Evolutionary conservation across 148 eudicot genomes (phyloP).

Genomic region (Vaccinium myrtillus): DNA sequence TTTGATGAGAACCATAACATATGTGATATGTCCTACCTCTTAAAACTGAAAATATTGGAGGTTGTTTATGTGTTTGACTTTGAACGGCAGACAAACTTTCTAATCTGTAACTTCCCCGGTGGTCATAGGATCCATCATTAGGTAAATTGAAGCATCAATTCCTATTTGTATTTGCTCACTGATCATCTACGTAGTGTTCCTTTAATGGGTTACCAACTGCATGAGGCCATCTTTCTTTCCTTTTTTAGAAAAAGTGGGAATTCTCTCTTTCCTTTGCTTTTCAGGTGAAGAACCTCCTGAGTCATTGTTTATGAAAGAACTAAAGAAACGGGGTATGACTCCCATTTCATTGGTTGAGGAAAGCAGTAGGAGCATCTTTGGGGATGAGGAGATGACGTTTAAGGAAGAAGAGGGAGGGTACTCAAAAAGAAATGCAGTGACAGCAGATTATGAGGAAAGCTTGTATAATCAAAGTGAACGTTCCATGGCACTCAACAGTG

Average conservation of each 20-base stretch:
- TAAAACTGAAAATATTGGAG: not conserved
- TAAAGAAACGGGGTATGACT: conserved; percentile 75
- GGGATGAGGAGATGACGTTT: conserved; percentile 52
- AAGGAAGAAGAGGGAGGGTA: conserved; percentile 59
- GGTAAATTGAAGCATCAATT: not conserved
- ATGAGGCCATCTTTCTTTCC: not conserved
- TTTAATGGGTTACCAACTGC: not conserved
- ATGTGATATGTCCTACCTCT: not conserved
- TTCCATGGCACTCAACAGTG: conserved; percentile 88
- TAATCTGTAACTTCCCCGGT: not conserved
- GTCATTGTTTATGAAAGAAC: conserved; percentile 95
- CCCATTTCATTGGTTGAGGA: conserved; percentile 88
- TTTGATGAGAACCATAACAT: not conserved
- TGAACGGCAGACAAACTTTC: not conserved
- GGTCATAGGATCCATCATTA: not conserved
- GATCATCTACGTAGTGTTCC: not conserved
- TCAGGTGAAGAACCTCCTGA: conserved; percentile 94
- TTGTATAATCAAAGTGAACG: conserved; percentile 71
- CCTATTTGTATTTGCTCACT: not conserved
- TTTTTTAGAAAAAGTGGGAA: not conserved
- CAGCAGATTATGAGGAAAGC: conserved; percentile 50
- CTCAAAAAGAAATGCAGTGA: conserved; percentile 54
- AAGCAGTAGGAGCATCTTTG: conserved; percentile 39
- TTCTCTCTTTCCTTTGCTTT: conserved; percentile 11
- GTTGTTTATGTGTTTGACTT: not conserved